Evolutionary conservation across 164 flowering plant genomes (phyloP), one percentile per base, ranked within the genome.

Genomic region (Stephania yunnanensis): DNA sequence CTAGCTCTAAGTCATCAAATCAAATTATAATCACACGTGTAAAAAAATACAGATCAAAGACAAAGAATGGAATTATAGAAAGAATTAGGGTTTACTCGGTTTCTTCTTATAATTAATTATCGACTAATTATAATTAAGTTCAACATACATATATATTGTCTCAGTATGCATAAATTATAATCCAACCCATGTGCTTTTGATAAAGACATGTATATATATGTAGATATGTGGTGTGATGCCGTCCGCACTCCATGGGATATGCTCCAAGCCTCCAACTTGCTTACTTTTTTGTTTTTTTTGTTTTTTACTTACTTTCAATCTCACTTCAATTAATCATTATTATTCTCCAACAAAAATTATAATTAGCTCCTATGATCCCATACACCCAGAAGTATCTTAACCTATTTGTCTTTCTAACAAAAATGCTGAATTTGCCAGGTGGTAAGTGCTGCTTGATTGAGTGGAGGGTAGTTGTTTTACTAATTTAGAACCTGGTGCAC

Each of bases 151-250:
- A 7, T 19, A 5, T 17, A 25, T 17, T 58, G 7, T 19, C 65
- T 58, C 65, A 6, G 3, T 58, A 25, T 25, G 25, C 25, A 25
- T 25, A 25, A 25, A 25, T 25, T 25, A 25, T 25, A 20, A 20
- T 61, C 66, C 25, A 19, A 61, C 69, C 69, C 69, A 66, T 66
- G 69, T 66, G 69, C 66, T 61, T 61, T 61, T 61, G 66, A 61
- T 61, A n/a, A 19, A 17, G 66, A 61, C 66, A 19, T 20, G 20
- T 61, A 10, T 61, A 61, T 22, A n/a, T 61, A 25, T 61, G n/a
- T 61, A 61, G 66, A n/a, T 61, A 25, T 61, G n/a, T 61, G 66
- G 66, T 61, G 20, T 61, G 22, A 7, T 25, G 13, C 36, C 13
- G 10, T 13, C 68, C 44, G 46, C 74, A 58, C 42, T 36, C 58